Evolutionary conservation across 768 basidiomycete species (phyloP).

Genomic region (Pulveroboletus sp.): DNA sequence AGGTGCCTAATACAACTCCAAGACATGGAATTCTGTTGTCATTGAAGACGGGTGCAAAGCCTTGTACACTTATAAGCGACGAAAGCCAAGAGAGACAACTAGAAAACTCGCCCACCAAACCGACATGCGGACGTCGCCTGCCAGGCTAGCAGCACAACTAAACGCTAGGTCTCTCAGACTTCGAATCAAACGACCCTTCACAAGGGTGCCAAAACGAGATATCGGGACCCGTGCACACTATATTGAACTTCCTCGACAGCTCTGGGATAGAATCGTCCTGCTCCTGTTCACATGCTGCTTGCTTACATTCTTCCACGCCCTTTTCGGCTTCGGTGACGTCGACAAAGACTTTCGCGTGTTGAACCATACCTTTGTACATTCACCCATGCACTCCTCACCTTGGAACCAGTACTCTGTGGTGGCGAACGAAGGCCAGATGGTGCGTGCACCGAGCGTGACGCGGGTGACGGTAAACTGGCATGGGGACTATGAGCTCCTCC

Average conservation of each 20-base stretch:
- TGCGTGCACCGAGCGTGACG: neutral
- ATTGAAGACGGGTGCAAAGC: neutral
- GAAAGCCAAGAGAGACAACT: neutral
- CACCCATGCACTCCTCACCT: neutral
- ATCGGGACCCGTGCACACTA: neutral
- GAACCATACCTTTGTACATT: neutral
- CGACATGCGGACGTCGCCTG: slow-evolving; percentile 11
- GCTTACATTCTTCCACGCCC: slow-evolving; percentile 23
- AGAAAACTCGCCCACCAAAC: neutral
- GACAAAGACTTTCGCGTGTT: neutral
- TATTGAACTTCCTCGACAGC: slow-evolving; percentile 7
- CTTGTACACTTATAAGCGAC: neutral
- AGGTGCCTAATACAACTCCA: neutral
- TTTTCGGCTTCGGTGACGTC: slow-evolving; percentile 19
- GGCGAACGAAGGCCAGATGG: neutral
- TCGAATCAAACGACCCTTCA: slow-evolving; percentile 1
- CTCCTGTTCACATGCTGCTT: slow-evolving; percentile 22
- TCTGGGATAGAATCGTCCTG: slow-evolving; percentile 22
- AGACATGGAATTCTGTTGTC: slow-evolving; percentile 2
- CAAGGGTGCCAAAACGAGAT: neutral
- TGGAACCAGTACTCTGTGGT: neutral
- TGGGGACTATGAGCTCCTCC: slow-evolving; percentile 16
- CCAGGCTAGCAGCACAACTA: neutral
- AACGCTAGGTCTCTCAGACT: neutral
- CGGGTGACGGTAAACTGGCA: slow-evolving; percentile 18